Conservation (phyloP, 305 asterid species). For the Rubia balearica region DNA sequence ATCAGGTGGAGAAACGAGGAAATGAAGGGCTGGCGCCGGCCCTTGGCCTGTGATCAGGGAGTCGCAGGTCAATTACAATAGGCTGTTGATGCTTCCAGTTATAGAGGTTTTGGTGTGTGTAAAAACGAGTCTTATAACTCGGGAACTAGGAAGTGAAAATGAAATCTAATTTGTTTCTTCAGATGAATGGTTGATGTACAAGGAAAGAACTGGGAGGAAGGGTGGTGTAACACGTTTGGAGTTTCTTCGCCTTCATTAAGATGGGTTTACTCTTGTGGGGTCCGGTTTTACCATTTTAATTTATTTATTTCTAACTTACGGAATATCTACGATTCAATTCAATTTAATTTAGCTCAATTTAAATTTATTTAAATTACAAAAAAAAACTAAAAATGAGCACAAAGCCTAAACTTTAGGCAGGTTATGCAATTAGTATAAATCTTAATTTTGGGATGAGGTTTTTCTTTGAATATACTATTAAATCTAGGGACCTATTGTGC, state of each 20-base stretch:
- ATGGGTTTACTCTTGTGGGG: neutral
- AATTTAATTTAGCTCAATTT: too few species aligned
- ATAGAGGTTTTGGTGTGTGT: neutral
- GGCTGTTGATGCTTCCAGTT: neutral
- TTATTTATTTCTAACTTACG: too few species aligned
- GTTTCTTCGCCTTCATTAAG: neutral
- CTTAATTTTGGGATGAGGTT: too few species aligned
- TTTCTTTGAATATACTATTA: too few species aligned
- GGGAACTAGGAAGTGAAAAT: neutral
- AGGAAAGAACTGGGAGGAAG: slow-evolving; percentile 6
- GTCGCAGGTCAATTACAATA: slow-evolving; percentile 21
- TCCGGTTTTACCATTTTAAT: neutral
- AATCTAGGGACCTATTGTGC: too few species aligned
- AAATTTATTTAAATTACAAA: too few species aligned
- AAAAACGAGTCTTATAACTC: neutral
- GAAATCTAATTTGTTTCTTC: neutral
- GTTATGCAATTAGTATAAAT: too few species aligned
- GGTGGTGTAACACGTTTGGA: slow-evolving; percentile 6
- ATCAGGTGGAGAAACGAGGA: slow-evolving; percentile 13
- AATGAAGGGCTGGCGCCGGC: slow-evolving; percentile 24
- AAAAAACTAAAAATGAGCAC: too few species aligned
- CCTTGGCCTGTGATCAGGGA: slow-evolving; percentile 9
- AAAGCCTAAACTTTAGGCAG: too few species aligned
- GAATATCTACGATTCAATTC: too few species aligned
- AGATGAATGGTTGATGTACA: slow-evolving; percentile 21